Evolutionary conservation across 495 filamentous ascomycete genomes (phyloP).

Genomic region (Podospora bellae-mahoneyi): DNA sequence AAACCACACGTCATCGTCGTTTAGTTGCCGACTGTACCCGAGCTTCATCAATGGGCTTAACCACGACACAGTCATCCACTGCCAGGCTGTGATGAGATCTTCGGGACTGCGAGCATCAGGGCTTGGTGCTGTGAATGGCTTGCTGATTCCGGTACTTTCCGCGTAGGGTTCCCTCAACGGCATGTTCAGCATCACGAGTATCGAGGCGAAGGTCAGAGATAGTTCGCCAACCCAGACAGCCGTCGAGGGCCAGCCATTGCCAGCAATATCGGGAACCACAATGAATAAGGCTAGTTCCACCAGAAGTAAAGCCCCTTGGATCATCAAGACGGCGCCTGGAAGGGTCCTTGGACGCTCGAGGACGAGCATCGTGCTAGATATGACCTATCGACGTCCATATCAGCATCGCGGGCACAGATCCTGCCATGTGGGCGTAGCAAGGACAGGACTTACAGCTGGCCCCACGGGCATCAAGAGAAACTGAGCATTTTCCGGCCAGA

Average conservation of each 20-base stretch:
- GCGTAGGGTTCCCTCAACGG: constrained; percentile 62
- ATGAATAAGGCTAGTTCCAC: constrained; percentile 19
- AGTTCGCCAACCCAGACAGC: constrained; percentile 17
- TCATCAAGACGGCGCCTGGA: constrained; percentile 28
- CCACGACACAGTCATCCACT: constrained; percentile 82
- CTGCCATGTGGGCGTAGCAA: too few species aligned
- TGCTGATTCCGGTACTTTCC: constrained; percentile 59
- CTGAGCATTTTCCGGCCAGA: constrained; percentile 15
- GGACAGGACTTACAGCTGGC: constrained; percentile 25
- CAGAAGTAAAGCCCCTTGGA: constrained; percentile 21
- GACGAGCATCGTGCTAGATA: constrained; percentile 23
- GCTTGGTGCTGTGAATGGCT: constrained; percentile 54
- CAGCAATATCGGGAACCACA: constrained; percentile 13
- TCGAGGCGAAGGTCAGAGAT: constrained; percentile 26
- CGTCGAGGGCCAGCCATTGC: constrained; percentile 8
- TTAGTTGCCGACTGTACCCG: constrained; percentile 58
- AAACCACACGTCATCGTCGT: constrained; percentile 76
- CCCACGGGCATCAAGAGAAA: constrained; percentile 23
- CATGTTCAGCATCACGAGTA: constrained; percentile 62
- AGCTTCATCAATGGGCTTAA: constrained; percentile 66
- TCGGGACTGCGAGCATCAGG: constrained; percentile 70
- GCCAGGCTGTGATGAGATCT: constrained; percentile 73
- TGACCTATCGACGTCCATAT: constrained; percentile 14
- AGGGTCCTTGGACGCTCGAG: constrained; percentile 28
- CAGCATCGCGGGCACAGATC: background rate